Evolutionary conservation across 2,329 filamentous ascomycete species (phyloP).

Genomic region (Penicillium sp.): DNA sequence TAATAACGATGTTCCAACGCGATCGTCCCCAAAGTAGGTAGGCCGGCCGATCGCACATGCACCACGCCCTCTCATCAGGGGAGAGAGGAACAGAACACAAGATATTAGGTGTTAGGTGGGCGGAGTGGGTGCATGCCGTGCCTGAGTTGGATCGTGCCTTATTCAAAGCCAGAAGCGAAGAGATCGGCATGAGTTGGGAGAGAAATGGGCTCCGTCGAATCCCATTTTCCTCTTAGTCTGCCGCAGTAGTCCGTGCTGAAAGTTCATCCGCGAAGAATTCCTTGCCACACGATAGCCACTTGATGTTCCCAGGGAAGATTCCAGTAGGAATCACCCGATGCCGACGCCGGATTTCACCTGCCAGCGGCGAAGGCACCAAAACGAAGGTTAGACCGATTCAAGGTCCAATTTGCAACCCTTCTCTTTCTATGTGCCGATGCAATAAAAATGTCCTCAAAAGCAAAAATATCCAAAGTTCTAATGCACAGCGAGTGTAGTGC

Average conservation of each 20-base stretch:
- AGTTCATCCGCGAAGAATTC: background rate
- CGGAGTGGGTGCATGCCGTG: slow-evolving; percentile 3
- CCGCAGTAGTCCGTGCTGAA: slow-evolving; percentile 4
- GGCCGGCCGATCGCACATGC: background rate
- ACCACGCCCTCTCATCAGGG: background rate
- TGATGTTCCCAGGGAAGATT: slow-evolving; percentile 1
- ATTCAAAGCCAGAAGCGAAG: slow-evolving; percentile 18
- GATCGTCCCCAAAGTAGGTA: background rate
- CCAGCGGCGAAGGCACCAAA: slow-evolving; percentile 17
- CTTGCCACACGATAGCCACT: background rate
- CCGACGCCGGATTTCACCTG: slow-evolving; percentile 17
- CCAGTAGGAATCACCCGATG: slow-evolving; percentile 2
- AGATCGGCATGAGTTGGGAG: slow-evolving; percentile 6
- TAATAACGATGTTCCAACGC: slow-evolving; percentile 22
- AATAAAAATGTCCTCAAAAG: slow-evolving; percentile 30
- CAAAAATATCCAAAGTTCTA: slow-evolving; percentile 29
- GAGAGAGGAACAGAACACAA: slow-evolving; percentile 10
- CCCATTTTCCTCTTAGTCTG: slow-evolving; percentile 5
- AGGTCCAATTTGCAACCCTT: slow-evolving; percentile 8
- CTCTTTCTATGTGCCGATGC: slow-evolving; percentile 37
- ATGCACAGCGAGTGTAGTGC: slow-evolving; percentile 44
- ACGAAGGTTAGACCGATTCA: slow-evolving; percentile 7
- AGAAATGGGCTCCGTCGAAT: slow-evolving; percentile 19
- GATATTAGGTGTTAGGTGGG: slow-evolving; percentile 3
- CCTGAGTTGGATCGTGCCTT: slow-evolving; percentile 16